Conservation (phyloP, 2,329 filamentous ascomycete genomes). For the Fusarium sp. region DNA sequence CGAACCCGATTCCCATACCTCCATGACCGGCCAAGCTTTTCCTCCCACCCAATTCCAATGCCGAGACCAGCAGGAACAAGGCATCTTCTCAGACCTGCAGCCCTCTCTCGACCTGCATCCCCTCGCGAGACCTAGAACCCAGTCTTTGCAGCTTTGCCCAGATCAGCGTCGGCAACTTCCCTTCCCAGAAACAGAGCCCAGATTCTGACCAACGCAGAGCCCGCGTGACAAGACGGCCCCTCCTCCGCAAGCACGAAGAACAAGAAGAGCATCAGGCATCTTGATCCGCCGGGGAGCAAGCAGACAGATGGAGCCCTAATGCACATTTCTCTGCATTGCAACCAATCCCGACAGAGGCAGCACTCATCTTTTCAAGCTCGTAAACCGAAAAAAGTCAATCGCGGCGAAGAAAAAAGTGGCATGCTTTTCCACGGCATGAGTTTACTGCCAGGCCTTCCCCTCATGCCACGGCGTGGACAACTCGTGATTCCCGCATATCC, state of each 20-base stretch:
- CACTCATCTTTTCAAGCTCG: neutral
- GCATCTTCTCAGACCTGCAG: constrained; percentile 4
- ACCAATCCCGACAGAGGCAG: neutral
- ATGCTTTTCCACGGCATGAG: constrained; percentile 2
- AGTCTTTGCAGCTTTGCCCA: neutral
- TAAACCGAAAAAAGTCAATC: neutral
- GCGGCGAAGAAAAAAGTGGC: neutral
- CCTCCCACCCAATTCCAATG: neutral
- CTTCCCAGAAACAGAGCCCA: constrained; percentile 14
- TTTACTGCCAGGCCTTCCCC: neutral
- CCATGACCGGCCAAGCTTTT: neutral
- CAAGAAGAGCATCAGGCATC: constrained; percentile 2
- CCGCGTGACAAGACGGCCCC: neutral
- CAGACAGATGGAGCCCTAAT: constrained; percentile 4
- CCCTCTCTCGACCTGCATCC: constrained; percentile 5
- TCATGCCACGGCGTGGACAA: constrained; percentile 4
- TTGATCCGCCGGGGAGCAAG: neutral
- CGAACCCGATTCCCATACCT: neutral
- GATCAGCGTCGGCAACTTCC: constrained; percentile 22
- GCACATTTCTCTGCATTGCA: constrained; percentile 8
- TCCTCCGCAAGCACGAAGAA: neutral
- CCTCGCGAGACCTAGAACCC: constrained; percentile 5
- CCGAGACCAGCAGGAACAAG: neutral
- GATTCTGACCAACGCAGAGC: constrained; percentile 4
- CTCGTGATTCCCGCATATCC: constrained; percentile 9